phyloP scores from a whole-genome alignment of 805 yeast species.

The Peterozyma toletana region DNA sequence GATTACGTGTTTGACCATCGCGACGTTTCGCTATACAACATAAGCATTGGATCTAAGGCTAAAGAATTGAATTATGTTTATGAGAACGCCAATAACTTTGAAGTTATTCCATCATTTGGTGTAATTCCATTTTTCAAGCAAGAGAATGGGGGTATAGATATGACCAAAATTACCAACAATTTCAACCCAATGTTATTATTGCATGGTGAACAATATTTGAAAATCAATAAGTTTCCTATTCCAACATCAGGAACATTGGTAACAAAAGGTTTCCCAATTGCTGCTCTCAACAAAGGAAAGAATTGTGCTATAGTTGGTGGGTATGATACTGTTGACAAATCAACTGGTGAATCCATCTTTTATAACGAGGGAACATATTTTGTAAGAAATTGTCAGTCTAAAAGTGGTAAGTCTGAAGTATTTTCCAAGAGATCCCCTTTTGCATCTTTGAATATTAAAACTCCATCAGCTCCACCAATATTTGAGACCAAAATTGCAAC shows the following conservation, averaged over 20 bases:
- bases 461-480: constrained; percentile 62
- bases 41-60: constrained; percentile 82
- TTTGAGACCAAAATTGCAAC: constrained; percentile 54
- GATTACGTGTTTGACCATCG: constrained; percentile 56
- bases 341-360: constrained; percentile 63
- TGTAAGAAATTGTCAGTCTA: constrained; percentile 66
- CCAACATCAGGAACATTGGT: constrained; percentile 62
- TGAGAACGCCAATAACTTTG: constrained; percentile 72
- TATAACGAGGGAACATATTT: constrained; percentile 81
- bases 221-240: constrained; percentile 66
- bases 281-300: constrained; percentile 76
- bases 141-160: constrained; percentile 46
- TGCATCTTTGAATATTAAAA: constrained; percentile 54
- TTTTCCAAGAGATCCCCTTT: constrained; percentile 46
- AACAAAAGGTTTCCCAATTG: constrained; percentile 62
- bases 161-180: constrained; percentile 59
- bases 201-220: constrained; percentile 94
- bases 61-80: constrained; percentile 71
- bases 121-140: constrained; percentile 79
- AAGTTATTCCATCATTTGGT: constrained; percentile 84
- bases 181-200: constrained; percentile 85
- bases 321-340: constrained; percentile 58
- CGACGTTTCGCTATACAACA: constrained; percentile 76
- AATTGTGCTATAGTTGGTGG: constrained; percentile 78
- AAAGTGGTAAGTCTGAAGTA: constrained; percentile 39